A percentile compares a stretch with the other conserved stretches of the same genome.
Conservation (phyloP, 805 yeast species). For the Wickerhamomyces rabaulensis region DNA sequence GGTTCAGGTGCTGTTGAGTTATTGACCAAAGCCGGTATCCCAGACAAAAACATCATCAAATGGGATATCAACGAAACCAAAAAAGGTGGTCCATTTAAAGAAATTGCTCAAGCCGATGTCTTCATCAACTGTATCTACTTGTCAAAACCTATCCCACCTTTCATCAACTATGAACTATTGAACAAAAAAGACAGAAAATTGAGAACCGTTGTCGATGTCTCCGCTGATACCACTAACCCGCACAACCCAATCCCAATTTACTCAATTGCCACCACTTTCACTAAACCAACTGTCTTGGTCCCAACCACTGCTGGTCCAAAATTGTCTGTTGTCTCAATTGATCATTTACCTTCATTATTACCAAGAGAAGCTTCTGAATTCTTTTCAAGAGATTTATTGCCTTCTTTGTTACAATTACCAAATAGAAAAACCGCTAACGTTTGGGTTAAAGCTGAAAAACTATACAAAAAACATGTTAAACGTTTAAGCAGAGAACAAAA, state of each 20-base stretch:
- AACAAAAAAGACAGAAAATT: slow-evolving; percentile 67
- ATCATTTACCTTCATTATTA: slow-evolving; percentile 89
- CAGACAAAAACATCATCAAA: slow-evolving; percentile 73
- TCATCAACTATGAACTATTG: slow-evolving; percentile 64
- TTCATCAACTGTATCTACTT: slow-evolving; percentile 95
- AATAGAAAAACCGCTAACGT: slow-evolving; percentile 79
- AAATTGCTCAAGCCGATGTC: slow-evolving; percentile 80
- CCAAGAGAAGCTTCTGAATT: slow-evolving; percentile 98
- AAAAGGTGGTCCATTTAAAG: slow-evolving; percentile 94
- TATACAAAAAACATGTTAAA: slow-evolving; percentile 80
- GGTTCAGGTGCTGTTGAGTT: slow-evolving; percentile 95
- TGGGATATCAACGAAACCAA: slow-evolving; percentile 99
- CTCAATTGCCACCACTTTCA: slow-evolving; percentile 82
- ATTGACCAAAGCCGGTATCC: slow-evolving; percentile 77
- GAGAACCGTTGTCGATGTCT: slow-evolving; percentile 92
- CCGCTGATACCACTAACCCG: slow-evolving; percentile 98
- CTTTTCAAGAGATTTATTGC: slow-evolving; percentile 81
- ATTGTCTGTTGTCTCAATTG: slow-evolving; percentile 89
- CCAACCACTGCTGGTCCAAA: slow-evolving; percentile 77
- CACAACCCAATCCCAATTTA: slow-evolving; percentile 97
- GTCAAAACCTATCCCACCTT: slow-evolving; percentile 91
- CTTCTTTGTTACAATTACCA: slow-evolving; percentile 81
- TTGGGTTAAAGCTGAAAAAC: slow-evolving; percentile 83
- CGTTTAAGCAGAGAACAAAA: slow-evolving; percentile 52
- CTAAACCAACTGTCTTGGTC: slow-evolving; percentile 84